Evolutionary conservation across 176 grass and related monocot species (phyloP), one percentile per base, ranked within the genome.

Genomic region (Lolium multiflorum): DNA sequence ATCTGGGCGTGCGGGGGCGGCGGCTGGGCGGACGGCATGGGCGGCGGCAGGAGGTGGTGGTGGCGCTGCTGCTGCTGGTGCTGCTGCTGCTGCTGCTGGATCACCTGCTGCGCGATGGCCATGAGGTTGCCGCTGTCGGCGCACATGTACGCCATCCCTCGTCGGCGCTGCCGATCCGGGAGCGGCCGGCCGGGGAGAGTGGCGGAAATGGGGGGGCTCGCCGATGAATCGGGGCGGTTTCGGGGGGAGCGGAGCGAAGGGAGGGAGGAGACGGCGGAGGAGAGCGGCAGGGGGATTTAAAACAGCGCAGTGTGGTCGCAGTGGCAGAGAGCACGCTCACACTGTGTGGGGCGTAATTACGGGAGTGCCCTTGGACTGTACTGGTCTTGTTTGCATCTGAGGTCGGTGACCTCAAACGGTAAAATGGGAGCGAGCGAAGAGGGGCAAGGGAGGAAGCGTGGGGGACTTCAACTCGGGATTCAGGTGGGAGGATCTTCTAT

Each of bases 31-130:
- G 55, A 28, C 24, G 82, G 84, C 46, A 72, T 85, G 16, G 86
- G 84, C 47, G 81, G 80, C 38, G 77, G 79, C 64, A 37, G 66
- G 11, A 74, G 96, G 38, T 84, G 79, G 44, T 91, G 80, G 55
- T 91, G 91, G 7, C 49, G 54, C 22, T 91, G 90, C 61, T 89
- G 88, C 20, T 67, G 77, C 85, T 90, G 83, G 65, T 90, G 94
- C 4, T 76, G 93, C 16, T 98, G 94, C 76, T 98, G 93, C 78
- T 99, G 91, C 87, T 99, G 97, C 70, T 95, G 92, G 39, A 99
- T 99, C 44, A 99, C 94, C 86, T 99, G 97, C 82, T 99, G 97
- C 41, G 94, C 97, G 89, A 99, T 96, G 89, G 97, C 97, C 97
- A 99, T 99, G 76, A 99, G 94, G 90, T 99, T 99, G 79, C 97